Conservation (phyloP, 164 flowering plant genomes). For the Platanus orientalis region DNA sequence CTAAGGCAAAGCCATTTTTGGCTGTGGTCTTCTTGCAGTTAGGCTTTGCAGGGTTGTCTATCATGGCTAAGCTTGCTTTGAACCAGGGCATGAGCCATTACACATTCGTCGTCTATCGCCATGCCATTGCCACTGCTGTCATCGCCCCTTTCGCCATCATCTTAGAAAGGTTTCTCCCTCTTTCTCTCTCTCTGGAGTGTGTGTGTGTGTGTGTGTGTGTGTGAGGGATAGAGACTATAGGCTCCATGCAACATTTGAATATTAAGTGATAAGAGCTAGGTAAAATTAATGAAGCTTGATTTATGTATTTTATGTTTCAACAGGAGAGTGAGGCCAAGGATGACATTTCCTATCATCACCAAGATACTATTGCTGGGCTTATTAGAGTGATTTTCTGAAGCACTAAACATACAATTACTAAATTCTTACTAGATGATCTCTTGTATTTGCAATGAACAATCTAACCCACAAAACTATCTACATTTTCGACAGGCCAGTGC, state of each 20-base stretch:
- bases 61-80: constrained; percentile 56
- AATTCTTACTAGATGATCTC: background rate
- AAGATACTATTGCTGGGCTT: constrained; percentile 45
- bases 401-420: background rate
- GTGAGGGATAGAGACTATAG: too few relatives aligned
- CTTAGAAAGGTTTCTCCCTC: constrained; percentile 46
- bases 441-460: background rate
- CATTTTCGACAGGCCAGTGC: constrained; percentile 51
- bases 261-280: too few relatives aligned
- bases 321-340: constrained; percentile 61
- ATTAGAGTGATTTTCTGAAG: constrained; percentile 44
- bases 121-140: constrained; percentile 49
- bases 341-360: constrained; percentile 48
- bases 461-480: background rate
- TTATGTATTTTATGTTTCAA: constrained; percentile 1
- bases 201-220: too few relatives aligned
- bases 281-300: too few relatives aligned
- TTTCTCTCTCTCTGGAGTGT: constrained; percentile 5
- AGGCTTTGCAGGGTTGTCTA: constrained; percentile 72
- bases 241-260: too few relatives aligned
- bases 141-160: constrained; percentile 60
- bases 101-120: constrained; percentile 60
- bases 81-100: constrained; percentile 69
- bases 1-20: constrained; percentile 43
- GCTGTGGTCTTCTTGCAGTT: constrained; percentile 55